These are phyloP conservation scores for Lippia alba DNA, from an alignment of 305 asterid genomes.

Conservation along the genomic window DNA sequence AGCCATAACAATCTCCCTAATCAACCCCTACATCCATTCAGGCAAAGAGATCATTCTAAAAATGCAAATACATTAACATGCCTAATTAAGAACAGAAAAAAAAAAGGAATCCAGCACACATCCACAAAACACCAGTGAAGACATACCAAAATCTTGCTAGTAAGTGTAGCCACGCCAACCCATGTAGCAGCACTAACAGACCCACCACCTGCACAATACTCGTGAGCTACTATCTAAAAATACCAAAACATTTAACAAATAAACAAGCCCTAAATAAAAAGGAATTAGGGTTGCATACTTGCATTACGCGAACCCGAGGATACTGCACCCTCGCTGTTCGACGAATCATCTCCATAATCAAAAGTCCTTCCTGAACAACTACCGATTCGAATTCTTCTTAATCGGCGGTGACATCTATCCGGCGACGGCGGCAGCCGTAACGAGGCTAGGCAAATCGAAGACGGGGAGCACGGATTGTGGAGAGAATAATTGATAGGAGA, in stretches of 20 bases:
- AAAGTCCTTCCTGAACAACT: conserved; percentile 23
- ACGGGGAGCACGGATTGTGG: conserved; percentile 2
- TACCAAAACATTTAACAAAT: not conserved
- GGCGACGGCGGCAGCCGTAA: conserved; percentile 22
- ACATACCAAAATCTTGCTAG: conserved; percentile 54
- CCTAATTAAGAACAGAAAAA: not conserved
- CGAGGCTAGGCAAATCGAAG: conserved; percentile 20
- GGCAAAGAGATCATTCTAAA: not conserved
- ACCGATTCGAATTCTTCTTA: conserved; percentile 32
- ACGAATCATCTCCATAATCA: conserved; percentile 25
- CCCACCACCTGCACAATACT: conserved; percentile 32
- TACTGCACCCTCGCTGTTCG: conserved; percentile 10
- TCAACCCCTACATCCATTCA: conserved; percentile 44
- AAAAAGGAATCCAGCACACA: not conserved
- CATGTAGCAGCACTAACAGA: conserved; percentile 38
- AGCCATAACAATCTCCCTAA: conserved; percentile 48
- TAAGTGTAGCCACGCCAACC: conserved; percentile 47
- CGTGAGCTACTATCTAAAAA: not conserved
- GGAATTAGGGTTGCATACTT: not conserved
- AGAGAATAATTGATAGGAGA: not conserved
- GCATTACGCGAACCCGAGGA: conserved; percentile 38
- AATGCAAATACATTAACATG: conserved; percentile 2
- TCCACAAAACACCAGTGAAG: conserved; percentile 6
- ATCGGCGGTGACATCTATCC: conserved; percentile 29
- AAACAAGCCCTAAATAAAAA: not conserved